Evolutionary conservation across 1,284 basidiomycete genomes (phyloP), one percentile per base, ranked within the genome.

Genomic region (Cryptococcus sp.): DNA sequence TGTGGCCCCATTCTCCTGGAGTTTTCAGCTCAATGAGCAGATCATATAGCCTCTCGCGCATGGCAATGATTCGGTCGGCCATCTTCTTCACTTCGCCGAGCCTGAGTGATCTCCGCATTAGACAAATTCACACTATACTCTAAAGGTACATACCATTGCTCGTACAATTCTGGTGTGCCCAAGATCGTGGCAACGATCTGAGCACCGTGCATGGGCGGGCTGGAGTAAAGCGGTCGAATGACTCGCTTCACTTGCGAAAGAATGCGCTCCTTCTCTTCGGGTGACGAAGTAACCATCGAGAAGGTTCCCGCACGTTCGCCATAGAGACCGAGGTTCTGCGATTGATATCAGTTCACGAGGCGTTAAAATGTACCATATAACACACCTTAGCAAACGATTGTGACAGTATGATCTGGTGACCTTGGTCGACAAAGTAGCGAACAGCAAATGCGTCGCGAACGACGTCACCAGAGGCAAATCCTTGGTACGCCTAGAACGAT

Each of bases 201-300:
- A 44, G 96, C 95, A 68, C 95, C 95, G 77, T 99, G 93, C 47
- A 94, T 80, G 19, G 96, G 95, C 54, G 95, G 96, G 84, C 97
- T 98, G 58, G 95, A 99, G 84, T 99, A 99, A 85, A 98, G 87
- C 41, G 95, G 95, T 26, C 96, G 89, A 65, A 99, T 89, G 67
- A 97, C 81, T 69, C 97, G 93, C 85, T 97, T 97, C 77, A 94
- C 80, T 80, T 98, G 96, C 76, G 88, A 91, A 77, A 92, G 87
- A 49, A 95, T 86, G 51, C 93, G 86, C 47, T 88, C 89, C 76
- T 88, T 91, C 79, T 96, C 93, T 64, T 89, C 89, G 50, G 86
- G 81, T 65, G 85, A 86, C 55, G 80, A 78, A 46, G 85, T 85
- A 46, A 89, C 86, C 68, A 97, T 77, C 26, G 92, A 93, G 84